Percentiles rank a stretch among this genome's conserved stretches.
Evolutionary conservation across 1,284 basidiomycete genomes (phyloP).

Genomic region (Pisolithus thermaeus): DNA sequence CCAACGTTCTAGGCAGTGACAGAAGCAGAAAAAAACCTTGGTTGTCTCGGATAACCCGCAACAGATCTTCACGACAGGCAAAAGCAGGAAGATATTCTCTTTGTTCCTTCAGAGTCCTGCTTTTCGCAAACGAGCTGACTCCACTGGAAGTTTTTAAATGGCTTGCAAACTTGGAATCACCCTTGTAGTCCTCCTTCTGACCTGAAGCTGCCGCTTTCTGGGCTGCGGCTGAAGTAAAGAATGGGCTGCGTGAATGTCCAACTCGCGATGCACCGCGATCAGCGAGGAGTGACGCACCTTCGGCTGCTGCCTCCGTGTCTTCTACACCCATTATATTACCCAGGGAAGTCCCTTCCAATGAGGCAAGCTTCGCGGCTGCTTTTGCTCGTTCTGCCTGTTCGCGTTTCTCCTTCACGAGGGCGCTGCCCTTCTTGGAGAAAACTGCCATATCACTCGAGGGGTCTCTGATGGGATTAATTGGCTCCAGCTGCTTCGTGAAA

Average conservation of each 20-base stretch:
- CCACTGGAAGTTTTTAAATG: conserved; percentile 81
- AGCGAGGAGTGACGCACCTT: conserved; percentile 50
- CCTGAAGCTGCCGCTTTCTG: conserved; percentile 54
- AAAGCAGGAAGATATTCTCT: conserved; percentile 97
- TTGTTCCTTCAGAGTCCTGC: conserved; percentile 88
- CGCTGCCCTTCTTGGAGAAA: conserved; percentile 93
- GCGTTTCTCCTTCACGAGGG: conserved; percentile 90
- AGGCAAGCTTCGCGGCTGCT: conserved; percentile 92
- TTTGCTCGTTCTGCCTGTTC: conserved; percentile 95
- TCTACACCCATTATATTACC: conserved; percentile 98
- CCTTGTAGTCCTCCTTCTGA: conserved; percentile 76
- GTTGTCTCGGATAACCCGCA: conserved; percentile 89
- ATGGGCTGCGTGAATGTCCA: conserved; percentile 71
- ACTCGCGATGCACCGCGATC: conserved; percentile 35
- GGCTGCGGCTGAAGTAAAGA: conserved; percentile 50
- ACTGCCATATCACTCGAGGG: conserved; percentile 91
- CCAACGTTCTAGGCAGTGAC: not conserved
- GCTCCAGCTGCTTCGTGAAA: conserved; percentile 95
- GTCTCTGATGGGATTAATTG: conserved; percentile 95
- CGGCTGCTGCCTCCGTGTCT: conserved; percentile 86
- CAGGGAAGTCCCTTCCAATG: conserved; percentile 86
- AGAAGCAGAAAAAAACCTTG: conserved; percentile 55
- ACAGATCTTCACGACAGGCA: conserved; percentile 91
- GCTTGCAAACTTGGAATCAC: conserved; percentile 92
- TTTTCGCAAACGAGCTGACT: conserved; percentile 79